phyloP scores from a whole-genome alignment of 805 yeast genomes.

The Metschnikowia shivogae region DNA sequence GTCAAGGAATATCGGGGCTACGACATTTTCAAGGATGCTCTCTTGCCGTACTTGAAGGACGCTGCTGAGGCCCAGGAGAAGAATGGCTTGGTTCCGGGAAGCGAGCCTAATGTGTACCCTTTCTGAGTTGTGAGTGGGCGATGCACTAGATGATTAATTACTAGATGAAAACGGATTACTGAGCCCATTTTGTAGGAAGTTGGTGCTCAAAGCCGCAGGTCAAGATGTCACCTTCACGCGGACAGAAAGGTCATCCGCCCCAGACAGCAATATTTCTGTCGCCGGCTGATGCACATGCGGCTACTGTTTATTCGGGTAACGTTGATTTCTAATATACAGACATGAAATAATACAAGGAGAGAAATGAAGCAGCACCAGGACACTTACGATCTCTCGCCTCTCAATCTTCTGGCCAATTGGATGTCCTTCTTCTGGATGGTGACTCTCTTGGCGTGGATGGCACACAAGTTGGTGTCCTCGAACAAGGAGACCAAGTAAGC shows the following conservation, averaged over 20 bases:
- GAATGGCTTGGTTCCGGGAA: slow-evolving; percentile 36
- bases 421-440: slow-evolving; percentile 47
- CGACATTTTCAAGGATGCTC: slow-evolving; percentile 47
- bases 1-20: slow-evolving; percentile 61
- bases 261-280: too few relatives aligned
- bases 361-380: slow-evolving; percentile 18
- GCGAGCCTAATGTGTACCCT: slow-evolving; percentile 42
- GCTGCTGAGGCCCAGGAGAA: slow-evolving; percentile 47
- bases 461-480: slow-evolving; percentile 48
- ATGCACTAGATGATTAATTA: not conserved
- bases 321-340: slow-evolving; percentile 17
- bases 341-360: slow-evolving; percentile 18
- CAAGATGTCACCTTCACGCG: too few relatives aligned
- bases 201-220: too few relatives aligned
- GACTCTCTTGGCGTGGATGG: slow-evolving; percentile 47
- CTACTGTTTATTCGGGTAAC: not conserved
- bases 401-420: slow-evolving; percentile 47
- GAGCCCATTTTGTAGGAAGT: too few relatives aligned
- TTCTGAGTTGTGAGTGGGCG: slow-evolving; percentile 19
- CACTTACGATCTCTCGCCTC: slow-evolving; percentile 44
- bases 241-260: too few relatives aligned
- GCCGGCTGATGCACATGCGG: not conserved
- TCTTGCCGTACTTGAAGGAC: slow-evolving; percentile 51
- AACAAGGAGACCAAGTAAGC: slow-evolving; percentile 45
- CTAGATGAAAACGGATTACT: too few relatives aligned